These are phyloP conservation scores for Clitoria ternatea DNA, from an alignment of 306 rosid genomes.

Conservation along the genomic window DNA sequence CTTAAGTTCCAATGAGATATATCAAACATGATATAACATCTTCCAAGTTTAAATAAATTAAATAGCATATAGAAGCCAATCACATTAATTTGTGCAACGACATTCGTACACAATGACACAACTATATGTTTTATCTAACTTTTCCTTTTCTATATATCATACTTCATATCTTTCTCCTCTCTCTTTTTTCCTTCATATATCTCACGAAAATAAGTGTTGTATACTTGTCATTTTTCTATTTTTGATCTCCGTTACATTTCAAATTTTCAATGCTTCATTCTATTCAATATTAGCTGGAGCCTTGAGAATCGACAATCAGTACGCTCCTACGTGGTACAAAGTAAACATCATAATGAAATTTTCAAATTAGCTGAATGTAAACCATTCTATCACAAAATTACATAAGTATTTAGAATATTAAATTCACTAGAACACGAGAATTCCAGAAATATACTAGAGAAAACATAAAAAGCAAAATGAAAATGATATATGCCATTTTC, in stretches of 20 bases:
- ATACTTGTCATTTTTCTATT: no score
- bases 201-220: no score
- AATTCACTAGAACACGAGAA: not conserved
- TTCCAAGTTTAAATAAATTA: no score
- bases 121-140: no score
- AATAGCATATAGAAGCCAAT: no score
- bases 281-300: not conserved
- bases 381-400: not conserved
- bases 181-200: no score
- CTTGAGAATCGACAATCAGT: not conserved
- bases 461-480: not conserved
- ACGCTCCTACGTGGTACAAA: not conserved
- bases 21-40: no score
- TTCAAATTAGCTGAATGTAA: not conserved
- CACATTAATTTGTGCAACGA: no score
- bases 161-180: no score
- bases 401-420: not conserved
- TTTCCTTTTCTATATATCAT: no score
- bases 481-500: not conserved
- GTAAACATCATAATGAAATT: not conserved
- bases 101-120: no score
- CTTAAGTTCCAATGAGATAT: no score
- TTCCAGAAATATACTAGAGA: not conserved
- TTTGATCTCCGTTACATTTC: not conserved
- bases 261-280: not conserved